A percentile compares a stretch with the other conserved stretches of the same genome.
Evolutionary conservation across 495 filamentous ascomycete genomes (phyloP).

Genomic region (Lophium mytilinum): DNA sequence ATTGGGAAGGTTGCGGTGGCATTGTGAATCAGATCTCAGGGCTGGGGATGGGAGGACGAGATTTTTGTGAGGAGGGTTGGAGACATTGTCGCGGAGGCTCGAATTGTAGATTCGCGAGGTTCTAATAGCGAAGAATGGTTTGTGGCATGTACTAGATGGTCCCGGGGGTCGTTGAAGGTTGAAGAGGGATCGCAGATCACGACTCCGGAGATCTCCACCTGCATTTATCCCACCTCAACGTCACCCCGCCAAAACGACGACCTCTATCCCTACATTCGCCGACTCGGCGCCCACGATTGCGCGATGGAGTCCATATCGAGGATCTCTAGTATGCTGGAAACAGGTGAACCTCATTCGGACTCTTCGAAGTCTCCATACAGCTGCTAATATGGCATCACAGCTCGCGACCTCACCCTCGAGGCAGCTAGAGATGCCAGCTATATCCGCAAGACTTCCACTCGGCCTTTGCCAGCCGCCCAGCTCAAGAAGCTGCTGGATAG

Average conservation of each 20-base stretch:
- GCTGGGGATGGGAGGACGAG: no score
- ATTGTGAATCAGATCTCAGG: no score
- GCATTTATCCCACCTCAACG: neutral
- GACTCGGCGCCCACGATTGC: neutral
- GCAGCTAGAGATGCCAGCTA: slow-evolving; percentile 57
- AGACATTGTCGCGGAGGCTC: no score
- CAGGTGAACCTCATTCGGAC: slow-evolving; percentile 47
- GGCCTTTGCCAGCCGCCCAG: slow-evolving; percentile 48
- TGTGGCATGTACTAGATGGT: no score
- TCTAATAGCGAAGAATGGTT: no score
- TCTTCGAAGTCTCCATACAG: slow-evolving; percentile 12
- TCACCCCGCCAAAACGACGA: neutral
- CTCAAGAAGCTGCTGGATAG: slow-evolving; percentile 93
- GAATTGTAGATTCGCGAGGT: no score
- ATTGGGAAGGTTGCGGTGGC: slow-evolving; percentile 7
- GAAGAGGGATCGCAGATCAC: no score
- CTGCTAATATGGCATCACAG: slow-evolving; percentile 39
- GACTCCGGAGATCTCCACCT: no score
- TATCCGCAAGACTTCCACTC: slow-evolving; percentile 43
- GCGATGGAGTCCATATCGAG: slow-evolving; percentile 91
- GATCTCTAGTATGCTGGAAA: slow-evolving; percentile 89
- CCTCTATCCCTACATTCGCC: neutral
- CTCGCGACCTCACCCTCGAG: slow-evolving; percentile 93
- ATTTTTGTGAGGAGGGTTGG: no score
- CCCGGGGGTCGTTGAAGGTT: no score